These are phyloP conservation scores for Hypoxylon sp. DNA, from an alignment of 2,329 filamentous ascomycete genomes.

Conservation along the genomic window DNA sequence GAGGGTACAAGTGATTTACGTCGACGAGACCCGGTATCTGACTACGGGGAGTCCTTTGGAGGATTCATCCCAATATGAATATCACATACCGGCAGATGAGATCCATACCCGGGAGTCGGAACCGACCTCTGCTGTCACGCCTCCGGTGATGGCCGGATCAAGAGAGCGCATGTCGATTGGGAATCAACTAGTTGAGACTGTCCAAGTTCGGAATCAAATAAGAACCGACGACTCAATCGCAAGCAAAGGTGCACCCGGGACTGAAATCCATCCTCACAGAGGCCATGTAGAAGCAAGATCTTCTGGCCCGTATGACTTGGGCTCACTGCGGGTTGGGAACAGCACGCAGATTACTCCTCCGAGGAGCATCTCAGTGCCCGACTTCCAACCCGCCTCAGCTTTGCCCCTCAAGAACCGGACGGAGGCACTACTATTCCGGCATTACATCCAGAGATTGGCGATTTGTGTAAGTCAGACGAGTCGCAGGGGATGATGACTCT, in stretches of 20 bases:
- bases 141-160: constrained; percentile 17
- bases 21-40: constrained; percentile 51
- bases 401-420: constrained; percentile 52
- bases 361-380: constrained; percentile 33
- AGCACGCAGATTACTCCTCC: constrained; percentile 28
- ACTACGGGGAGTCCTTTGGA: constrained; percentile 45
- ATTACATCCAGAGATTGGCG: constrained; percentile 55
- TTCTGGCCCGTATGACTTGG: constrained; percentile 28
- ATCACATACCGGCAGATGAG: constrained; percentile 37
- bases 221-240: constrained; percentile 17
- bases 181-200: constrained; percentile 1
- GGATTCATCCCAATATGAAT: constrained; percentile 41
- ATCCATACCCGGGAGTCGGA: constrained; percentile 28
- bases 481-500: neutral
- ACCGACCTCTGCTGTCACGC: constrained; percentile 30
- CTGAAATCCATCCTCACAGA: constrained; percentile 21
- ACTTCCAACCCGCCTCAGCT: constrained; percentile 40
- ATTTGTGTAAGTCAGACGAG: constrained; percentile 51
- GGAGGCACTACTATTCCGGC: constrained; percentile 54
- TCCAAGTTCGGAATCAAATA: constrained; percentile 13
- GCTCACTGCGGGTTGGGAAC: constrained; percentile 10
- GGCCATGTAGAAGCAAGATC: constrained; percentile 20
- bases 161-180: constrained; percentile 7
- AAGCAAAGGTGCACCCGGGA: constrained; percentile 3
- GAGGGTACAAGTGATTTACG: constrained; percentile 48